Evolutionary conservation across 1,284 basidiomycete species (phyloP).

Genomic region (Cutaneotrichosporon sp.): DNA sequence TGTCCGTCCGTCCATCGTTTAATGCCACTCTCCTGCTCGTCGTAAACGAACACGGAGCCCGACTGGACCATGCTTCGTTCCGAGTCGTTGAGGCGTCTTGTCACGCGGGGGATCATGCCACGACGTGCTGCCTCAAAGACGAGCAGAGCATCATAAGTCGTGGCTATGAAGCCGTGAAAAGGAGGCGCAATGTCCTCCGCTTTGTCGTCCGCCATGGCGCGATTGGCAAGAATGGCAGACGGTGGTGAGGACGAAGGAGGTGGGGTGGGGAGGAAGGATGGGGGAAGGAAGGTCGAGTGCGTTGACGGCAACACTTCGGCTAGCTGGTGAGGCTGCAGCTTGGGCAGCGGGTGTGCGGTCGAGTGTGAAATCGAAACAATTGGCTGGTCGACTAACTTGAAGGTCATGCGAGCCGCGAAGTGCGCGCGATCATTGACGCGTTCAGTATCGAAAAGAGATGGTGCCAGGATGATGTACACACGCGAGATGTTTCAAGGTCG

Average conservation of each 20-base stretch:
- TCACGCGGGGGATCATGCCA: slow-evolving; percentile 87
- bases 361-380: neutral
- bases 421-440: neutral
- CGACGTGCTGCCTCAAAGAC: slow-evolving; percentile 90
- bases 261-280: slow-evolving; percentile 11
- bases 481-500: neutral
- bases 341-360: slow-evolving; percentile 2
- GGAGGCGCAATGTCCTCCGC: slow-evolving; percentile 59
- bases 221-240: neutral
- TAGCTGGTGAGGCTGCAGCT: slow-evolving; percentile 2
- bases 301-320: slow-evolving; percentile 8
- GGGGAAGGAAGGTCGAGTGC: slow-evolving; percentile 3
- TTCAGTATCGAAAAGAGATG: neutral
- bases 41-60: slow-evolving; percentile 95
- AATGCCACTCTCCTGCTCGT: slow-evolving; percentile 95
- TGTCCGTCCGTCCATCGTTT: slow-evolving; percentile 98
- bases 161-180: slow-evolving; percentile 90
- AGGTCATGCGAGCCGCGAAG: slow-evolving; percentile 4
- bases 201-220: slow-evolving; percentile 26
- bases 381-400: neutral
- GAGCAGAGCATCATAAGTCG: slow-evolving; percentile 89
- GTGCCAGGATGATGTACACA: neutral
- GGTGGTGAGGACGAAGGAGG: slow-evolving; percentile 6
- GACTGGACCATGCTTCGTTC: slow-evolving; percentile 91
- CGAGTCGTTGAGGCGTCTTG: slow-evolving; percentile 86